phyloP scores from a whole-genome alignment of 805 yeast species.

The Candida krabiensis region DNA sequence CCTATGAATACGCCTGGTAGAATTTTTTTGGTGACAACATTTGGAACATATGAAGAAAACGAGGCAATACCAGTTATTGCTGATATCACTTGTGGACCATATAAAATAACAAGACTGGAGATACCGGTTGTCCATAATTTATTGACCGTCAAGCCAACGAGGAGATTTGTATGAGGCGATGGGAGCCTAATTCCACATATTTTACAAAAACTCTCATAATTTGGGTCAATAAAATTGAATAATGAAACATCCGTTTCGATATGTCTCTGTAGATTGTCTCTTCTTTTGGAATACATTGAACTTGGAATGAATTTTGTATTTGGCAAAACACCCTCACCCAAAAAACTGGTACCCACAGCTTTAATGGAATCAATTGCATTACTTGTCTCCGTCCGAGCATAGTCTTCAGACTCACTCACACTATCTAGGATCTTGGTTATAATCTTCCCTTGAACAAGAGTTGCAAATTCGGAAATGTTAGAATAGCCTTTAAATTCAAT shows the following conservation, averaged over 20 bases:
- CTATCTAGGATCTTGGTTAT: conserved; percentile 62
- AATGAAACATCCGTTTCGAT: conserved; percentile 61
- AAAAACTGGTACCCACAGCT: conserved; percentile 56
- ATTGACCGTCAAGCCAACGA: conserved; percentile 21
- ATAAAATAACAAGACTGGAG: conserved; percentile 26
- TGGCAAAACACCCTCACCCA: conserved; percentile 61
- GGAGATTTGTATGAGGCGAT: conserved; percentile 35
- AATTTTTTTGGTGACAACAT: conserved; percentile 22
- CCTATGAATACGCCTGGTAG: conserved; percentile 33
- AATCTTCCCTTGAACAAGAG: conserved; percentile 65
- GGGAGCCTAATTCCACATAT: conserved; percentile 34
- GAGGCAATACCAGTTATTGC: conserved; percentile 32
- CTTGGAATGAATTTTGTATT: conserved; percentile 67
- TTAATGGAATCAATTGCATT: conserved; percentile 63
- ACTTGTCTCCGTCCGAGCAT: conserved; percentile 63
- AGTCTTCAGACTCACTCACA: conserved; percentile 63
- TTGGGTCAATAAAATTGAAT: conserved; percentile 79
- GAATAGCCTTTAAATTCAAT: conserved; percentile 62
- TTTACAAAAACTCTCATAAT: conserved; percentile 56
- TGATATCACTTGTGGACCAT: conserved; percentile 30
- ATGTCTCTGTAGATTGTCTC: conserved; percentile 59
- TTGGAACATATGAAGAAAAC: conserved; percentile 28
- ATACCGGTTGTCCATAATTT: conserved; percentile 28
- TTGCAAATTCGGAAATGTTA: conserved; percentile 68
- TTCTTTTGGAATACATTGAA: conserved; percentile 78